A percentile compares a stretch with the other conserved stretches of the same genome.
These are phyloP conservation scores for Phtheirospermum japonicum DNA, from an alignment of 257 asterid species.

Conservation along the genomic window DNA sequence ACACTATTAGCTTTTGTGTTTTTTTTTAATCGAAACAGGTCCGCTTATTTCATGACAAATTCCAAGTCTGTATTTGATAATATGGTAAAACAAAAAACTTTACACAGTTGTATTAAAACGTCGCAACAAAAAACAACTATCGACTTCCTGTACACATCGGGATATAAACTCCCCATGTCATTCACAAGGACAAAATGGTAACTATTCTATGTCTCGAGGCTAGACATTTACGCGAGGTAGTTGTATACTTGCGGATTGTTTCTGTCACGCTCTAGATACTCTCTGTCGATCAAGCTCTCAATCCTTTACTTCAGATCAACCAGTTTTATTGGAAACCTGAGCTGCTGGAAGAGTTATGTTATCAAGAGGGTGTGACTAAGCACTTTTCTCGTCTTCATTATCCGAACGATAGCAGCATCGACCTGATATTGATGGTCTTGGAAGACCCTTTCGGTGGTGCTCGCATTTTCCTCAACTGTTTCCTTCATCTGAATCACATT, in stretches of 20 bases:
- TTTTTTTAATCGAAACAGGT: no score
- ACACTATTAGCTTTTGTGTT: no score
- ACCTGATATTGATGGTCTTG: conserved; percentile 89
- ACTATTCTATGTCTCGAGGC: no score
- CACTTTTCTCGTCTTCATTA: conserved; percentile 84
- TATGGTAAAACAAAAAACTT: conserved; percentile 15
- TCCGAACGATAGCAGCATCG: conserved; percentile 87
- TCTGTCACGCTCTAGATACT: conserved; percentile 72
- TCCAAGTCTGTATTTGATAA: neutral
- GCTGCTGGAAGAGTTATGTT: conserved; percentile 81
- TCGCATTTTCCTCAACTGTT: conserved; percentile 77
- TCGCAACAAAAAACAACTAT: conserved; percentile 18
- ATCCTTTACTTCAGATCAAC: conserved; percentile 83
- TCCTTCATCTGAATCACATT: conserved; percentile 91
- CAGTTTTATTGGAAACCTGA: conserved; percentile 74
- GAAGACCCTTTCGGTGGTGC: conserved; percentile 81
- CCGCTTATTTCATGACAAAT: no score
- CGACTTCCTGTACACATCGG: conserved; percentile 46
- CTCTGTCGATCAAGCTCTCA: conserved; percentile 74
- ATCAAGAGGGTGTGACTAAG: conserved; percentile 77
- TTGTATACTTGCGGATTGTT: conserved; percentile 69
- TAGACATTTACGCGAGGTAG: conserved; percentile 52
- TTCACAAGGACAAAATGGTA: conserved; percentile 20
- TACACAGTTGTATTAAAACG: conserved; percentile 14
- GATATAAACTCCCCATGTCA: conserved; percentile 23